Percentiles rank a stretch among this genome's conserved stretches.
phyloP scores from a whole-genome alignment of 202 grass and related monocot species.

The Saccharum hybrid region DNA sequence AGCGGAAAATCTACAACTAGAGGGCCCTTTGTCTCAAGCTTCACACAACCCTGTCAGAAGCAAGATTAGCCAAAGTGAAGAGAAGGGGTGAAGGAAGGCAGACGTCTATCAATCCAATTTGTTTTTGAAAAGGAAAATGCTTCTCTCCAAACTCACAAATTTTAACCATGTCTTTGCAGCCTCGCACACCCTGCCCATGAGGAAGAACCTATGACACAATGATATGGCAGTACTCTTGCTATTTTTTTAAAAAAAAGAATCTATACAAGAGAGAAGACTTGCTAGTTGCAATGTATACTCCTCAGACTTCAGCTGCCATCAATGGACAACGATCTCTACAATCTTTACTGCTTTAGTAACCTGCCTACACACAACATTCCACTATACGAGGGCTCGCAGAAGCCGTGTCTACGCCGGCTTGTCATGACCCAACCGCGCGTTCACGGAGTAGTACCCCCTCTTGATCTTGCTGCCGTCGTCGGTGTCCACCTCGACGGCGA shows the following conservation, averaged over 20 bases:
- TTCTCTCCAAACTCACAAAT: no score
- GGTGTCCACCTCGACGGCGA: constrained; percentile 61
- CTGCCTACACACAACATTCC: not conserved
- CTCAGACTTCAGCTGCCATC: not conserved
- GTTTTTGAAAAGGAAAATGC: no score
- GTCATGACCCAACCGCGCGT: constrained; percentile 24
- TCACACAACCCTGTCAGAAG: no score
- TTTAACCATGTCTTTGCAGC: no score
- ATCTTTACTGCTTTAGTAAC: not conserved
- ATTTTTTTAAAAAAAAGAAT: not conserved
- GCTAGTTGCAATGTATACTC: not conserved
- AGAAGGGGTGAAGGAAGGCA: no score
- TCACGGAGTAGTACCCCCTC: constrained; percentile 42
- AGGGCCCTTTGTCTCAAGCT: no score
- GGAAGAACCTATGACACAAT: not conserved
- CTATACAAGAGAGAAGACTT: not conserved
- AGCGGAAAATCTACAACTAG: no score
- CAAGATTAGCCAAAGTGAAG: no score
- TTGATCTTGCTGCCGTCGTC: constrained; percentile 42
- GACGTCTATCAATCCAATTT: no score
- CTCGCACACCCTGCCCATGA: not conserved
- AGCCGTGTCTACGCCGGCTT: constrained; percentile 20
- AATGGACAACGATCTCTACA: not conserved
- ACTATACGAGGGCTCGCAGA: not conserved
- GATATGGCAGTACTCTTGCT: not conserved